Percentiles rank a stretch among this genome's conserved stretches.
Evolutionary conservation across 768 basidiomycete genomes (phyloP).

Genomic region (Holtermanniella nyarrowii): DNA sequence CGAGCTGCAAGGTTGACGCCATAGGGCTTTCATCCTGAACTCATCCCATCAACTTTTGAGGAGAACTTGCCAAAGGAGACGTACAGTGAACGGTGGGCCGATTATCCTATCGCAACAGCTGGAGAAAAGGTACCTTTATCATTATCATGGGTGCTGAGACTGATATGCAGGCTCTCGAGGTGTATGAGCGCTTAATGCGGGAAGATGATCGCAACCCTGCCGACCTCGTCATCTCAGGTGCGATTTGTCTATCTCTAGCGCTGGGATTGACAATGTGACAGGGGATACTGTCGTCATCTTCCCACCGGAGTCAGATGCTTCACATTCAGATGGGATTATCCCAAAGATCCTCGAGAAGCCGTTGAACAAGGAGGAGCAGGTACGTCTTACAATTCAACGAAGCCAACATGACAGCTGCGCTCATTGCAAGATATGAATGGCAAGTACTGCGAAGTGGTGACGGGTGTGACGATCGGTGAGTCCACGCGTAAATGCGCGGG

Average conservation of each 20-base stretch:
- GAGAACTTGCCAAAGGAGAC: conserved; percentile 61
- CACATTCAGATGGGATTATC: conserved; percentile 52
- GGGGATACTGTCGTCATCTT: conserved; percentile 93
- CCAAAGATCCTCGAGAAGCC: conserved; percentile 66
- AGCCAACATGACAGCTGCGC: conserved; percentile 47
- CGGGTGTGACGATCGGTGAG: conserved; percentile 71
- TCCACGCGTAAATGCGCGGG: not conserved
- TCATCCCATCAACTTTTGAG: conserved; percentile 65
- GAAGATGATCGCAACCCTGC: conserved; percentile 55
- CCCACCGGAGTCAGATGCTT: conserved; percentile 44
- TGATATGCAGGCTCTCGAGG: conserved; percentile 55
- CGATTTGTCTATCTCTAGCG: conserved; percentile 6
- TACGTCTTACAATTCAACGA: conserved; percentile 6
- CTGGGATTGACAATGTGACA: conserved; percentile 34
- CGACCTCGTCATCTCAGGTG: conserved; percentile 70
- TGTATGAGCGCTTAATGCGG: conserved; percentile 63
- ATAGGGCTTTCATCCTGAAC: conserved; percentile 58
- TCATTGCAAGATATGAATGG: conserved; percentile 86
- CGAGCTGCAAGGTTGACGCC: not conserved
- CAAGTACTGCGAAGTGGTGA: conserved; percentile 78
- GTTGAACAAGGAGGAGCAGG: conserved; percentile 54
- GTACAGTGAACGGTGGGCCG: conserved; percentile 57
- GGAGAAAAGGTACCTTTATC: conserved; percentile 48
- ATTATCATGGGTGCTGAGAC: not conserved
- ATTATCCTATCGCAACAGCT: conserved; percentile 65